Conservation (phyloP, 495 filamentous ascomycete genomes). For the Aspergillus indologenus region DNA sequence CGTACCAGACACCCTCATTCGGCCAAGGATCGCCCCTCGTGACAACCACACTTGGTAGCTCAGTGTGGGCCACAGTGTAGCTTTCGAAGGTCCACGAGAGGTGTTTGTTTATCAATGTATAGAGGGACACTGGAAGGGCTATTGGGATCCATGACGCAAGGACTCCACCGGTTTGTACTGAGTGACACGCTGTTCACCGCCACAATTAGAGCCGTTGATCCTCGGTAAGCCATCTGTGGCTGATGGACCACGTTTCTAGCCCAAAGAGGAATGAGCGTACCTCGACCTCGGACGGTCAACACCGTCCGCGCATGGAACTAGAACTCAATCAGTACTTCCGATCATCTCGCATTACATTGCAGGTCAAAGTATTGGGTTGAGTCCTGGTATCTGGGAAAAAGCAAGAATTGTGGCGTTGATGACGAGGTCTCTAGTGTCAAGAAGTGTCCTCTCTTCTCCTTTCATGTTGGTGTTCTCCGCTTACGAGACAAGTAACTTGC, state of each 20-base stretch:
- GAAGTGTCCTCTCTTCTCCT: neutral
- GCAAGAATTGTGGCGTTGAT: neutral
- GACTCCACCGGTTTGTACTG: neutral
- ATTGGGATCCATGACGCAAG: neutral
- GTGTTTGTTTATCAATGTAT: neutral
- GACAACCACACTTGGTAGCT: too few species aligned
- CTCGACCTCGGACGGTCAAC: neutral
- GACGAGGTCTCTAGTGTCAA: neutral
- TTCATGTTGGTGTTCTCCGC: neutral
- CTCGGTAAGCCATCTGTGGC: slow-evolving; percentile 11
- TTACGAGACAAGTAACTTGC: neutral
- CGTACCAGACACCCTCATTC: too few species aligned
- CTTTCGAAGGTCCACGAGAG: neutral
- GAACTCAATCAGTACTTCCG: slow-evolving; percentile 6
- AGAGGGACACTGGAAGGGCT: too few species aligned
- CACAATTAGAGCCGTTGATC: slow-evolving; percentile 12
- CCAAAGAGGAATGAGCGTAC: neutral
- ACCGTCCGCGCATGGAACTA: slow-evolving; percentile 1
- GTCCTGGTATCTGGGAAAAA: slow-evolving; percentile 2
- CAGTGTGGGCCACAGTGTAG: neutral
- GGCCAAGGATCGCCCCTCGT: neutral
- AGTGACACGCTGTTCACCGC: slow-evolving; percentile 8
- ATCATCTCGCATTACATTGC: slow-evolving; percentile 17
- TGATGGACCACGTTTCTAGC: neutral
- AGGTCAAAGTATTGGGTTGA: neutral